Evolutionary conservation across 768 basidiomycete genomes (phyloP), one percentile per base, ranked within the genome.

Genomic region (Astraeus odoratus): DNA sequence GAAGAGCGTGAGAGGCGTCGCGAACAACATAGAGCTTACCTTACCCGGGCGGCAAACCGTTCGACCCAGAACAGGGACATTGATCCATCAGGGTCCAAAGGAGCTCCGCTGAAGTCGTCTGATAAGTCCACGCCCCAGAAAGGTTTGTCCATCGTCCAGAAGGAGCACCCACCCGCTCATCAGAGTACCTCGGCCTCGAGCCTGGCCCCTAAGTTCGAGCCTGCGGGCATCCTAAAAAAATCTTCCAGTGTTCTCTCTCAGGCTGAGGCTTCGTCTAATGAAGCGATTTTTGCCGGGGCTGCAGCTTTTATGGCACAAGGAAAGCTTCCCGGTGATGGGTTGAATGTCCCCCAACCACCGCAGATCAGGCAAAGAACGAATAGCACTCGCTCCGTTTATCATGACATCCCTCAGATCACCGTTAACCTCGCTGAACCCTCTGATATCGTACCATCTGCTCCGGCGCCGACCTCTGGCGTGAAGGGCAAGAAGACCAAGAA

Each of bases 401-500:
- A 50, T n/a, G 57, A 61, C 45, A 23, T 59, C 35, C 59, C 59
- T 22, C 55, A 54, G 2, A 58, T 63, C 35, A 60, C 56, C 8
- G 47, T 64, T 8, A 62, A 52, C 37, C 46, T 63, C 18, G 56
- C 56, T 4, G 54, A 55, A 24, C 27, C 35, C 3, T 37, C 43
- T 4, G 9, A 42, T 31, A 2, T 18, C 23, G 8, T 25, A 22
- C 33, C 51, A 15, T 46, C 57, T 41, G 41, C 42, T 19, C 57
- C 41, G 23, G 33, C 22, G 6, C 49, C 55, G 7, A 35, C 42
- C 6, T 3, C 50, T 23, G 22, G 47, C 3, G 33, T 16, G 5
- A 63, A 49, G 50, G 54, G 50, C 22, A 64, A 55, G 44, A 65
- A 57, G 19, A 57, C 15, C 25, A 65, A 54, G 33, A 64, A 54